A percentile compares a stretch with the other conserved stretches of the same genome.
These are phyloP conservation scores for Heracleum sosnowskyi DNA, from an alignment of 129 eudicot genomes.

Conservation along the genomic window DNA sequence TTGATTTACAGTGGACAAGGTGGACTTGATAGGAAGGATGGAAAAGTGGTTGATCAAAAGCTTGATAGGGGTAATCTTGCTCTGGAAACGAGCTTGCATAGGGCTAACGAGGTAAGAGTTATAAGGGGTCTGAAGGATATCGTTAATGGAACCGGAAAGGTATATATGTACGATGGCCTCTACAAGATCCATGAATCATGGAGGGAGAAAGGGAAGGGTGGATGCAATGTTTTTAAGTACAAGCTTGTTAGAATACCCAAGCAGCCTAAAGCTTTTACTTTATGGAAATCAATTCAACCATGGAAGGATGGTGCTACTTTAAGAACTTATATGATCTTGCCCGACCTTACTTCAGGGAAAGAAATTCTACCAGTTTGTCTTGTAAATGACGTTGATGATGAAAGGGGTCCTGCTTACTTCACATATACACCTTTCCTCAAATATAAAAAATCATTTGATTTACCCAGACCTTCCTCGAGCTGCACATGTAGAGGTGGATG, in stretches of 20 bases:
- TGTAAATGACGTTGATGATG: constrained; percentile 65
- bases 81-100: constrained; percentile 73
- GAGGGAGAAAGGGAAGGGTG: constrained; percentile 73
- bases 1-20: constrained; percentile 84
- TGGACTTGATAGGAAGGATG: constrained; percentile 58
- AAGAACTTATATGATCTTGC: constrained; percentile 52
- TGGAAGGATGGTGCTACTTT: constrained; percentile 60
- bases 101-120: constrained; percentile 73
- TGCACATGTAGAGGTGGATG: constrained; percentile 65
- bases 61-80: constrained; percentile 92
- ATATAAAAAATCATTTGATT: constrained; percentile 44
- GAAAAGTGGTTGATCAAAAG: constrained; percentile 54
- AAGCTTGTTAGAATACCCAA: constrained; percentile 66
- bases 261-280: constrained; percentile 61
- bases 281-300: constrained; percentile 76
- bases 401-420: constrained; percentile 76
- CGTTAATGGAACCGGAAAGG: constrained; percentile 41
- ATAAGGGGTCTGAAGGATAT: constrained; percentile 69
- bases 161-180: constrained; percentile 84
- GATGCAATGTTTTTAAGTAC: constrained; percentile 70
- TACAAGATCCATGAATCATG: constrained; percentile 74
- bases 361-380: constrained; percentile 60
- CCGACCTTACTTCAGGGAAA: constrained; percentile 66
- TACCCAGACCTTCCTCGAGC: constrained; percentile 24
- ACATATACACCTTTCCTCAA: constrained; percentile 42